Conservation (phyloP, 306 rosid genomes). For the Rosa persica region DNA sequence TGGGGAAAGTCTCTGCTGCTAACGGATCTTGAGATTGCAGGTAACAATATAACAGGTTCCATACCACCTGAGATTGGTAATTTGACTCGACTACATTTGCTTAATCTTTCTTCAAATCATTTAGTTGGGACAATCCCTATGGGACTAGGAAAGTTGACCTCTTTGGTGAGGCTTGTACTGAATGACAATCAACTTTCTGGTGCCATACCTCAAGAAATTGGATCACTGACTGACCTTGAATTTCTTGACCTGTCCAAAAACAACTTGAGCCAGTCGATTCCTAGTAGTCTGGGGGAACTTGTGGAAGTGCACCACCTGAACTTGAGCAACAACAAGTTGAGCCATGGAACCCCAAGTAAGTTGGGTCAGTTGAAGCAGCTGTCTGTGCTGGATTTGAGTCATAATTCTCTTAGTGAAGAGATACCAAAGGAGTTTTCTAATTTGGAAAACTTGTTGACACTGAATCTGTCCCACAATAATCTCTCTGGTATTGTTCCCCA, state of each 20-base stretch:
- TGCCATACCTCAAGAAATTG: conserved; percentile 30
- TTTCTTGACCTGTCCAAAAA: conserved; percentile 35
- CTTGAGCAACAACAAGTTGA: conserved; percentile 33
- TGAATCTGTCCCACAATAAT: conserved; percentile 43
- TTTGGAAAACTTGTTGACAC: conserved; percentile 29
- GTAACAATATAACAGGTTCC: conserved; percentile 39
- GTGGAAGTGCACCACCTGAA: conserved; percentile 28
- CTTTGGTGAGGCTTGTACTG: conserved; percentile 11
- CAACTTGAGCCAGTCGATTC: conserved; percentile 27
- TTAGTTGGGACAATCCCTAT: conserved; percentile 27
- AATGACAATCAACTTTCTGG: conserved; percentile 28
- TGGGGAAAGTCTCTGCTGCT: conserved; percentile 37
- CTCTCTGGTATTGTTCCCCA: conserved; percentile 39
- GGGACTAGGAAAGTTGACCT: conserved; percentile 23
- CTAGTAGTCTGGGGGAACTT: conserved; percentile 27
- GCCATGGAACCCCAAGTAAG: conserved; percentile 28
- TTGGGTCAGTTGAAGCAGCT: conserved; percentile 25
- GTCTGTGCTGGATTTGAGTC: conserved; percentile 39
- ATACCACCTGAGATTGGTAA: conserved; percentile 37
- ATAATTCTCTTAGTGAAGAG: conserved; percentile 31
- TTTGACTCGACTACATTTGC: conserved; percentile 14
- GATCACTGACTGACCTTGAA: conserved; percentile 19
- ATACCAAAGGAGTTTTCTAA: conserved; percentile 24
- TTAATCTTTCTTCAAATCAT: conserved; percentile 28
- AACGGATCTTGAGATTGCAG: conserved; percentile 33